Conservation (phyloP, 108 stramenopile species). For the Cyclotella distinguenda region DNA sequence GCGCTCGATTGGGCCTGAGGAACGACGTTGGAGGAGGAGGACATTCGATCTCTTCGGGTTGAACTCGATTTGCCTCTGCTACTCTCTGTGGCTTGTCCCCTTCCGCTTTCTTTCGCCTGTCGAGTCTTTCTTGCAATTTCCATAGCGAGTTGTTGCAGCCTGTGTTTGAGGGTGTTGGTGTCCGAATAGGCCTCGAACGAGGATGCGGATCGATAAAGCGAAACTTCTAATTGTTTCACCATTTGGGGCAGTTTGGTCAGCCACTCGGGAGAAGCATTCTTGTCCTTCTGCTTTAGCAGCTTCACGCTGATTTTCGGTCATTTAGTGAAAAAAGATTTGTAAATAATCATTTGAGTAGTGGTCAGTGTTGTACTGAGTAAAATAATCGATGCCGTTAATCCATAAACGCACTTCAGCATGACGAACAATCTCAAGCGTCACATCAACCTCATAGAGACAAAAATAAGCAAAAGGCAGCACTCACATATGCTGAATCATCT, state of each 20-base stretch:
- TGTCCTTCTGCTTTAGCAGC: constrained; percentile 86
- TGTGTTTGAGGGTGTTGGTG: constrained; percentile 78
- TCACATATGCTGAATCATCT: constrained; percentile 95
- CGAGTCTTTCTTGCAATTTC: constrained; percentile 77
- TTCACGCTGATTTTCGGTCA: constrained; percentile 61
- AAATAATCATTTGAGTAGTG: no score
- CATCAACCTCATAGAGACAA: constrained; percentile 2
- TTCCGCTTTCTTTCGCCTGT: constrained; percentile 48
- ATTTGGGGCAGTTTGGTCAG: constrained; percentile 91
- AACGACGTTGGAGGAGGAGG: constrained; percentile 6
- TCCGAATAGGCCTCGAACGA: constrained; percentile 91
- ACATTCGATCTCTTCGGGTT: neutral
- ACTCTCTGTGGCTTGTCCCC: constrained; percentile 4
- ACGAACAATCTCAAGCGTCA: no score
- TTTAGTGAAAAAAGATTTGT: neutral
- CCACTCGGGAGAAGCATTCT: constrained; percentile 89
- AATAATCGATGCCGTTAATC: neutral
- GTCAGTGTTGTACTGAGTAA: neutral
- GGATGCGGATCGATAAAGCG: constrained; percentile 86
- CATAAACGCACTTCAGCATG: neutral
- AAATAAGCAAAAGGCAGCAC: constrained; percentile 21
- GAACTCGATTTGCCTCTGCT: constrained; percentile 7
- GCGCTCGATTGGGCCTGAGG: constrained; percentile 6
- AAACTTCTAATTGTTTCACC: constrained; percentile 94
- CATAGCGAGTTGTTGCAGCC: constrained; percentile 88